Evolutionary conservation across 345 rosid genomes (phyloP), one percentile per base, ranked within the genome.

Genomic region (Clarkia xantiana): DNA sequence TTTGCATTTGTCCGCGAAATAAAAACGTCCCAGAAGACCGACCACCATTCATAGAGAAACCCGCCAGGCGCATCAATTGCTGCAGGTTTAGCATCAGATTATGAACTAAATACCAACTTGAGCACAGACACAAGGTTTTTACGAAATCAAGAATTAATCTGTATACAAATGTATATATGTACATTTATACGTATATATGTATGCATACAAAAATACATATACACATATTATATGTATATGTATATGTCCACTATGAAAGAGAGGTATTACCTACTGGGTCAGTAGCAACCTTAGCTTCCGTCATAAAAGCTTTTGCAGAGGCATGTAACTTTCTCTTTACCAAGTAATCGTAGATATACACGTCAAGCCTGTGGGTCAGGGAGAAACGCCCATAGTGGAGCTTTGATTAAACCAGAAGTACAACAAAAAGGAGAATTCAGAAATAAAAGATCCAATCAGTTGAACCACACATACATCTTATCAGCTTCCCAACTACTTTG

Each of bases 31-130:
- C 86, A 81, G 51, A 78, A 81, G 36, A 78, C 85, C 44, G 80
- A 81, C 90, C 90, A 81, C 90, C 90, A 81, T 45, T 76, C 83
- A 40, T 78, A 82, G 14, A 82, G 80, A 74, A 82, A 82, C 51
- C 90, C 90, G 41, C 79, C 85, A 4, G 90, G 82, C 14, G 77
- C 86, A 65, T 82, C 83, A 62, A 82, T 82, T 25, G 82, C 86
- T 82, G 63, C 60, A 60, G 45, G 60, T 40, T 18, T 3, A 29
- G 42, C 10, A 52, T 44, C 38, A 36, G 46, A 52, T 18, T n/a
- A n/a, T 40, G 12, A 43, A 56, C 18, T n/a, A 18, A 13, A 45
- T 29, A 11, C 20, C 19, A 11, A 40, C 22, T 34, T 51, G 6
- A 16, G 15, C 0, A 39, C 15, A 52, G 40, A 38, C 3, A 39